A percentile compares a stretch with the other conserved stretches of the same genome.
Evolutionary conservation across 805 yeast species (phyloP).

Genomic region (Schwanniomyces occidentalis): DNA sequence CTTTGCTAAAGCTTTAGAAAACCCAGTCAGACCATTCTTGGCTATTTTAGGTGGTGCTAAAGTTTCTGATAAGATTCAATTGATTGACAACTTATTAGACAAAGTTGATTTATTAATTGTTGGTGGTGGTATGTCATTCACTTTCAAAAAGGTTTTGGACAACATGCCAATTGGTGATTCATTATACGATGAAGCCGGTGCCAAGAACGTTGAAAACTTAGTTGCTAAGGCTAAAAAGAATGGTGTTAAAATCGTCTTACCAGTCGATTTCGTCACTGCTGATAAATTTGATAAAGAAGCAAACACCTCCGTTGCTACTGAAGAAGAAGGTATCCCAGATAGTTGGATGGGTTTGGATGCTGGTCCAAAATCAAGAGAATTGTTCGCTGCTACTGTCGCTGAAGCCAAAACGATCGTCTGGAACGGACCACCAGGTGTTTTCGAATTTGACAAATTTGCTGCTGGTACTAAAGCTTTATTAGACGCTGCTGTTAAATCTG

Average conservation of each 20-base stretch:
- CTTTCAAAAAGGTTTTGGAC: conserved; percentile 92
- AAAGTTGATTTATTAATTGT: conserved; percentile 92
- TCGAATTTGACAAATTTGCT: conserved; percentile 92
- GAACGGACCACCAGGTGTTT: conserved; percentile 99
- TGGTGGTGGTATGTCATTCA: conserved; percentile 99
- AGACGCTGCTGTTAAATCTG: conserved; percentile 84
- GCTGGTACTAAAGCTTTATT: conserved; percentile 88
- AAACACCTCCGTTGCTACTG: conserved; percentile 76
- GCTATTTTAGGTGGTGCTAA: conserved; percentile 99
- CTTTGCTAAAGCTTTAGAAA: conserved; percentile 97
- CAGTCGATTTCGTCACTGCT: conserved; percentile 94
- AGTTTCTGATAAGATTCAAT: conserved; percentile 97
- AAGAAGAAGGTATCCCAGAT: conserved; percentile 90
- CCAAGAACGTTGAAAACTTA: conserved; percentile 90
- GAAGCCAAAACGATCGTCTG: conserved; percentile 97
- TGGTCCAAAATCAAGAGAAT: conserved; percentile 85
- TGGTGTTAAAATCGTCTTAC: conserved; percentile 89
- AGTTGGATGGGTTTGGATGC: conserved; percentile 94
- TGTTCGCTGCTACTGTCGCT: conserved; percentile 79
- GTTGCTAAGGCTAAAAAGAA: conserved; percentile 95
- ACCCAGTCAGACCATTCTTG: conserved; percentile 96
- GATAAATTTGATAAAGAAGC: conserved; percentile 94
- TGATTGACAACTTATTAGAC: conserved; percentile 94
- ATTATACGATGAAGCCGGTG: conserved; percentile 89
- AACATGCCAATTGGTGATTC: conserved; percentile 89